phyloP scores from a whole-genome alignment of 2,329 filamentous ascomycete species.

The Fusarium sp. region DNA sequence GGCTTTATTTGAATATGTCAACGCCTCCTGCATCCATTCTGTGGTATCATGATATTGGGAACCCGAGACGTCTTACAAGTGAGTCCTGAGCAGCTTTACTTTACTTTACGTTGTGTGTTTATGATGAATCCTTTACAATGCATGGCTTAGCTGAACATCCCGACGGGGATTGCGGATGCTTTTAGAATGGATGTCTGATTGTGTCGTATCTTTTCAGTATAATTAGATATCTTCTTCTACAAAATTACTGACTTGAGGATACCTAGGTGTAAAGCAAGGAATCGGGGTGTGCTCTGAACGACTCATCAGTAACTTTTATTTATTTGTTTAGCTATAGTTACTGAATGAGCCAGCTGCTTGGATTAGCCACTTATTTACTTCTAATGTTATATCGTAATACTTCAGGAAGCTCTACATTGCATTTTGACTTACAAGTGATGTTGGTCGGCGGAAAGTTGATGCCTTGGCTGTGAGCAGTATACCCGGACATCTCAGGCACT shows the following conservation, averaged over 20 bases:
- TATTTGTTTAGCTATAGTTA: background rate
- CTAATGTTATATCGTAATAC: background rate
- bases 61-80: slow-evolving; percentile 1
- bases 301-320: too few relatives aligned
- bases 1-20: background rate
- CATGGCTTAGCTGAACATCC: slow-evolving; percentile 53
- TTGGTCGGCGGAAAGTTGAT: background rate
- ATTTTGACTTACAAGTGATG: background rate
- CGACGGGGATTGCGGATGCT: slow-evolving; percentile 42
- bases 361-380: background rate
- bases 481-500: background rate
- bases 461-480: background rate
- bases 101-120: background rate
- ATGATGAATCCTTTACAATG: slow-evolving; percentile 50
- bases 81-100: slow-evolving; percentile 13
- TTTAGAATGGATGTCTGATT: slow-evolving; percentile 51
- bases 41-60: background rate
- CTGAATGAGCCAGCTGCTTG: background rate
- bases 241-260: slow-evolving; percentile 13
- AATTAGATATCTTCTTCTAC: background rate
- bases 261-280: slow-evolving; percentile 3
- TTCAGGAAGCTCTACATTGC: background rate
- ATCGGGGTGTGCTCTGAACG: background rate
- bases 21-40: background rate
- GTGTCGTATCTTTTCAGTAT: background rate